Evolutionary conservation across 2,329 filamentous ascomycete genomes (phyloP).

Genomic region (Fusarium sp.): DNA sequence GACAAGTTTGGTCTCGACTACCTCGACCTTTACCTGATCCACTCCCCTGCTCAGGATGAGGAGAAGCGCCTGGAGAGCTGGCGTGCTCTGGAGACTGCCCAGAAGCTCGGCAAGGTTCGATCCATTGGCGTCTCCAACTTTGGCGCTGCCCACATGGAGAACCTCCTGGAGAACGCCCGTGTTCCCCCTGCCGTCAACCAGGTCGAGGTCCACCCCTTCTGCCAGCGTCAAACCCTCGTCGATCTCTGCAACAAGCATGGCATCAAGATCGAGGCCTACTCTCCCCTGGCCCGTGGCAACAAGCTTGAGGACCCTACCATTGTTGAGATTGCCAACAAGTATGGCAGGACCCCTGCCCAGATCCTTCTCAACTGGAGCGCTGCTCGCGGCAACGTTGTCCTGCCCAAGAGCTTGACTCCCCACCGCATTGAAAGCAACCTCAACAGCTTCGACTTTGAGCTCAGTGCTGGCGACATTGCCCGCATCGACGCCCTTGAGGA

Average conservation of each 20-base stretch:
- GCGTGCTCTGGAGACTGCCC: conserved; percentile 76
- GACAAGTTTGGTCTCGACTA: conserved; percentile 75
- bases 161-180: conserved; percentile 66
- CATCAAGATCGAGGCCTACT: conserved; percentile 71
- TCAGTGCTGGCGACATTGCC: conserved; percentile 70
- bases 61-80: conserved; percentile 78
- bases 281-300: conserved; percentile 45
- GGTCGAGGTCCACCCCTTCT: conserved; percentile 82
- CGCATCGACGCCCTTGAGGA: conserved; percentile 75
- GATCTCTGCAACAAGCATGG: conserved; percentile 66
- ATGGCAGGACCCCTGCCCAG: conserved; percentile 32
- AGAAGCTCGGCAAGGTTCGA: conserved; percentile 71
- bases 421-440: conserved; percentile 76
- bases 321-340: conserved; percentile 36
- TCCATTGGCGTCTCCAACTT: conserved; percentile 86
- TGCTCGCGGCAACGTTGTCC: conserved; percentile 31
- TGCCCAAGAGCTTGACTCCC: conserved; percentile 65
- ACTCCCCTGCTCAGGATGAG: conserved; percentile 75
- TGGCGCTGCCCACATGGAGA: conserved; percentile 71
- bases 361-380: conserved; percentile 37
- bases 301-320: conserved; percentile 64
- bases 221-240: conserved; percentile 71
- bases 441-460: conserved; percentile 70
- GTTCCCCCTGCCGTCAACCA: conserved; percentile 79
- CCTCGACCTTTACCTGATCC: conserved; percentile 78